A percentile compares a stretch with the other conserved stretches of the same genome.
Conservation (phyloP, 495 filamentous ascomycete species). For the Lepraria neglecta region DNA sequence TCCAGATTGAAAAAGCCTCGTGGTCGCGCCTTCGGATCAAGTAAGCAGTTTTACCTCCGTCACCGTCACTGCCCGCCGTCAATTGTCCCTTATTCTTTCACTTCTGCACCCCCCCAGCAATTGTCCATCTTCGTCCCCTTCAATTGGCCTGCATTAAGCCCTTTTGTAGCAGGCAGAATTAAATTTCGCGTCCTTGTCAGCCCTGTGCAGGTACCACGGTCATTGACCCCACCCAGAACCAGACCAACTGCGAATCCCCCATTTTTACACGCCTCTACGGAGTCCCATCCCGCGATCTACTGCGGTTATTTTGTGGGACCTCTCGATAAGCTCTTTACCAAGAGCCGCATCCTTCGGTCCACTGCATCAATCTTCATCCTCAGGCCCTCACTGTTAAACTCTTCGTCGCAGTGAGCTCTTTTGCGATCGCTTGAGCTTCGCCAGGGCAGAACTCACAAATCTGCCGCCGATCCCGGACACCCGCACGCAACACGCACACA, state of each 20-base stretch:
- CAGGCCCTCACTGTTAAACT: not conserved
- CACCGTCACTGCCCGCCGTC: conserved; percentile 5
- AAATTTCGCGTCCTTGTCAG: conserved; percentile 1
- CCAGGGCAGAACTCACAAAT: too few species aligned
- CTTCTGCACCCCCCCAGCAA: not conserved
- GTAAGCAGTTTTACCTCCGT: conserved; percentile 4
- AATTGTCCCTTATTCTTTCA: conserved; percentile 9
- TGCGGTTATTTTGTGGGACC: conserved; percentile 20
- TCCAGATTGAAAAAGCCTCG: too few species aligned
- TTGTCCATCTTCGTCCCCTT: not conserved
- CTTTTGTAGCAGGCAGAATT: not conserved
- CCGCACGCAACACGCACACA: not conserved
- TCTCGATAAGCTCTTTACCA: conserved; percentile 15
- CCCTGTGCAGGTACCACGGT: conserved; percentile 14
- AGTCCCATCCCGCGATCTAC: conserved; percentile 10
- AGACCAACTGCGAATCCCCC: conserved; percentile 16
- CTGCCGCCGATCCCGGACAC: too few species aligned
- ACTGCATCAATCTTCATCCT: conserved; percentile 5
- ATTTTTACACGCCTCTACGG: conserved; percentile 14
- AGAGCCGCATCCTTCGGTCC: conserved; percentile 18
- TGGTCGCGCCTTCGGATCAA: not conserved
- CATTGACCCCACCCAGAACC: conserved; percentile 7
- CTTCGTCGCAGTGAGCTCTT: not conserved
- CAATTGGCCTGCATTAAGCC: not conserved
- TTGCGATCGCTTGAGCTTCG: not conserved